phyloP scores from a whole-genome alignment of 495 filamentous ascomycete species.

The Hyphodiscus hymeniophilus region DNA sequence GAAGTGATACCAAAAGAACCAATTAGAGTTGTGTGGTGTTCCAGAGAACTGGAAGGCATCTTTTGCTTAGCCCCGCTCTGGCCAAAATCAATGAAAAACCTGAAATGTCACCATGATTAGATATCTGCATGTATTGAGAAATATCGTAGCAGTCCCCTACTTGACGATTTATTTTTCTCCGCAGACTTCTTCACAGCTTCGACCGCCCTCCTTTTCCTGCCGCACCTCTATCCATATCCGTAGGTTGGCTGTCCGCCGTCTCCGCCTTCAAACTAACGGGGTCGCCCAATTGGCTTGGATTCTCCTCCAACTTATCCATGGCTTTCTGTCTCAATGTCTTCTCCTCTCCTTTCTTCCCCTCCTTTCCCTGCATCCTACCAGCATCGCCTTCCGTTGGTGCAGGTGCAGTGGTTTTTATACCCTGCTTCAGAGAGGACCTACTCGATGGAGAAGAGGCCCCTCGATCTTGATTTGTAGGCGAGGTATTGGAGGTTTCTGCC shows the following conservation, averaged over 20 bases:
- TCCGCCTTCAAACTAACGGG: constrained; percentile 35
- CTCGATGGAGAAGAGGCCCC: background rate
- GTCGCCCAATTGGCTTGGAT: constrained; percentile 34
- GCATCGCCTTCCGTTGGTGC: constrained; percentile 6
- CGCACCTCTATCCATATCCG: constrained; percentile 11
- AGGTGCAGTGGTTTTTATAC: constrained; percentile 2
- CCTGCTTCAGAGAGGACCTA: background rate
- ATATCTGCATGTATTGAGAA: too few species aligned
- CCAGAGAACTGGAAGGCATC: too few species aligned
- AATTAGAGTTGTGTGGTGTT: too few species aligned
- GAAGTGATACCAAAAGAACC: too few species aligned
- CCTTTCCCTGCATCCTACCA: background rate
- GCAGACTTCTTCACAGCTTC: constrained; percentile 7
- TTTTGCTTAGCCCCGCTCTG: too few species aligned
- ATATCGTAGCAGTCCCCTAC: too few species aligned
- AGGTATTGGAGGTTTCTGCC: constrained; percentile 25
- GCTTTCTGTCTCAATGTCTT: constrained; percentile 25
- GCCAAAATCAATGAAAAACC: too few species aligned
- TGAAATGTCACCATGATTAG: too few species aligned
- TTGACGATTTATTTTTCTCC: too few species aligned
- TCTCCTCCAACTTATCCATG: constrained; percentile 30
- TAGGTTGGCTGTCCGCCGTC: constrained; percentile 18
- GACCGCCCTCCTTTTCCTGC: constrained; percentile 3
- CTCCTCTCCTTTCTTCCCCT: background rate
- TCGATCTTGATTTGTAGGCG: constrained; percentile 1